Evolutionary conservation across 2,329 filamentous ascomycete species (phyloP).

Genomic region (Berkeleyomyces basicola): DNA sequence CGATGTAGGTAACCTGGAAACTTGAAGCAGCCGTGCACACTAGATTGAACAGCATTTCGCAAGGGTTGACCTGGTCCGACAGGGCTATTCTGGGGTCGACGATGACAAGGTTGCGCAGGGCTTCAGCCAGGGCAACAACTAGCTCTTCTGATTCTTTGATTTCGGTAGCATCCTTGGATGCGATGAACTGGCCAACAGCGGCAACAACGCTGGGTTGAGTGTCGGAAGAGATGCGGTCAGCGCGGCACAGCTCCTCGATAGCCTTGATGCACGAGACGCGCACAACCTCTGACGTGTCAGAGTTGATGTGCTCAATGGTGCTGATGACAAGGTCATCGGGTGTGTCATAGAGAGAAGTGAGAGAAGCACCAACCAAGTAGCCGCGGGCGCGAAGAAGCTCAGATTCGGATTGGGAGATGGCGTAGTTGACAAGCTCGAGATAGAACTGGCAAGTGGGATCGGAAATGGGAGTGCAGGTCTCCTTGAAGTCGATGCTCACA

Average conservation of each 20-base stretch:
- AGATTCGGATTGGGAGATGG: conserved; percentile 51
- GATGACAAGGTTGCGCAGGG: conserved; percentile 65
- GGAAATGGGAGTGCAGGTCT: conserved; percentile 69
- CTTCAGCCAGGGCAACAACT: conserved; percentile 76
- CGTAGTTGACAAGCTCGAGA: conserved; percentile 63
- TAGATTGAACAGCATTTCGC: conserved; percentile 74
- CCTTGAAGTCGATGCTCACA: conserved; percentile 18
- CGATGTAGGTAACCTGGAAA: conserved; percentile 76
- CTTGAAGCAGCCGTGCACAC: conserved; percentile 79
- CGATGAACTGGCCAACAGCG: conserved; percentile 58
- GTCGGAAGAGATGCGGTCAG: conserved; percentile 33
- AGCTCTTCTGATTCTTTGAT: conserved; percentile 82
- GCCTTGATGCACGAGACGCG: conserved; percentile 84
- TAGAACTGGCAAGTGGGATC: conserved; percentile 60
- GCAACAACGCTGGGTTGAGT: conserved; percentile 44
- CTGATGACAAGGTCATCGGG: conserved; percentile 51
- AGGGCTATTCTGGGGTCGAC: conserved; percentile 63
- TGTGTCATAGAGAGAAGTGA: conserved; percentile 52
- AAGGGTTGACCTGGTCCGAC: conserved; percentile 51
- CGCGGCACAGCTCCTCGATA: conserved; percentile 49
- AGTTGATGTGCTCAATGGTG: conserved; percentile 57
- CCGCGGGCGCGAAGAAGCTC: conserved; percentile 72
- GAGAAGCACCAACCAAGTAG: conserved; percentile 66
- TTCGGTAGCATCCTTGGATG: conserved; percentile 63
- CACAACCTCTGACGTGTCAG: conserved; percentile 70